Evolutionary conservation across 1,139 yeast genomes (phyloP), one percentile per base, ranked within the genome.

Genomic region (Diutina ranongensis): DNA sequence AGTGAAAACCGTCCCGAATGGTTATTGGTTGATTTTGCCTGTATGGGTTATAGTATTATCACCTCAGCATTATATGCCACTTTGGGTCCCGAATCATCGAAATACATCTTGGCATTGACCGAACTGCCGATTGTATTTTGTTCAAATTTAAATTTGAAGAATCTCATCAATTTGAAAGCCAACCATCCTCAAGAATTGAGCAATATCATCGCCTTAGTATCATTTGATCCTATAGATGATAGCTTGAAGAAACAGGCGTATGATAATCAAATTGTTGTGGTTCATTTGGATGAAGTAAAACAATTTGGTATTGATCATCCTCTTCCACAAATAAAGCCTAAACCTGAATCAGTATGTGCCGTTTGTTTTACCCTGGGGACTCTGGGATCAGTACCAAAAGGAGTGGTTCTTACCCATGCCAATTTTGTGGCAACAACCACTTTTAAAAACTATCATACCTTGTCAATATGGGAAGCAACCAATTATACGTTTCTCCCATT

Each of bases 311-410:
- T 12, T 18, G 9, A 32, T 3, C 5, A 25, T 25, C 28, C 28
- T 25, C 5, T 25, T 7, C 9, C 5, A 5, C 8, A 19, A 9
- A 16, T 20, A 18, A 20, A 28, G 13, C 35, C 44, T 13, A 19
- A 16, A 8, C 19, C 28, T 19, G 36, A 32, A 8, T 15, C 45
- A 4, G 16, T 21, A 2, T 76, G 78, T 53, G 80, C 89, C 45
- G 78, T 84, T 50, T 78, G 83, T 40, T 84, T 83, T 61, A 84
- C 94, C 13, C 80, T 88, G 7, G 89, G 89, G 32, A 80, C 89
- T 21, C 81, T 89, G 3, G 88, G 88, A 16, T 51, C 69, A 10
- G 60, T 68, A 47, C 89, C 89, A 16, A 83, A 83, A 59, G 89
- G 89, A 44, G 89, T 80, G n/a, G 73, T 76, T 32, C 63, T 82